phyloP scores from a whole-genome alignment of 495 filamentous ascomycete genomes.

The Penicillium daleae region DNA sequence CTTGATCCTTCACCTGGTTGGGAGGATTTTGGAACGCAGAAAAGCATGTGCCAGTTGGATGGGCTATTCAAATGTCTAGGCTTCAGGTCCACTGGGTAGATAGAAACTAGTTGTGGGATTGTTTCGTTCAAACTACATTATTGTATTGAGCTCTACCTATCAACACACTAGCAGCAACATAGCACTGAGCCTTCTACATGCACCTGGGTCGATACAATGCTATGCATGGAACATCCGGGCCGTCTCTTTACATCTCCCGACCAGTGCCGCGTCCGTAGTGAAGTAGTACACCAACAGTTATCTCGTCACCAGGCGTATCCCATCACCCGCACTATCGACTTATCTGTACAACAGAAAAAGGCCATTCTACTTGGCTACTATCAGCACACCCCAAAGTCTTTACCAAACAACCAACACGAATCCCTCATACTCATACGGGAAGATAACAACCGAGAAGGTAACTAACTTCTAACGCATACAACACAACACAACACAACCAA shows the following conservation, averaged over 20 bases:
- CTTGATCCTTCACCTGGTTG: slow-evolving; percentile 4
- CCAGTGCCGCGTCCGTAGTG: neutral
- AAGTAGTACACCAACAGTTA: neutral
- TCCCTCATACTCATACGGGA: too few relatives aligned
- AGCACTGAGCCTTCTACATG: too few relatives aligned
- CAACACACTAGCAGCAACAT: too few relatives aligned
- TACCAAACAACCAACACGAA: neutral
- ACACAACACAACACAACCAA: neutral
- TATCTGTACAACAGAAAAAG: neutral
- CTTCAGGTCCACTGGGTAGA: neutral
- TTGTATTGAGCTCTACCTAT: too few relatives aligned
- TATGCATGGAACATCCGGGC: neutral
- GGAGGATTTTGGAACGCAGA: neutral
- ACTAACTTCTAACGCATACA: too few relatives aligned
- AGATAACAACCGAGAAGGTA: too few relatives aligned
- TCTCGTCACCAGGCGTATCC: neutral
- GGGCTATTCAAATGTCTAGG: neutral
- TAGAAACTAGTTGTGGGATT: too few relatives aligned
- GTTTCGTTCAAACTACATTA: too few relatives aligned
- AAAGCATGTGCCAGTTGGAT: neutral
- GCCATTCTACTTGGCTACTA: neutral
- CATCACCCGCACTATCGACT: neutral
- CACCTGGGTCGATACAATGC: neutral
- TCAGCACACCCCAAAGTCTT: neutral
- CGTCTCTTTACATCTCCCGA: too few relatives aligned